phyloP scores from a whole-genome alignment of 371 early-diverging fungal genomes.

The Gilbertella persicaria region DNA sequence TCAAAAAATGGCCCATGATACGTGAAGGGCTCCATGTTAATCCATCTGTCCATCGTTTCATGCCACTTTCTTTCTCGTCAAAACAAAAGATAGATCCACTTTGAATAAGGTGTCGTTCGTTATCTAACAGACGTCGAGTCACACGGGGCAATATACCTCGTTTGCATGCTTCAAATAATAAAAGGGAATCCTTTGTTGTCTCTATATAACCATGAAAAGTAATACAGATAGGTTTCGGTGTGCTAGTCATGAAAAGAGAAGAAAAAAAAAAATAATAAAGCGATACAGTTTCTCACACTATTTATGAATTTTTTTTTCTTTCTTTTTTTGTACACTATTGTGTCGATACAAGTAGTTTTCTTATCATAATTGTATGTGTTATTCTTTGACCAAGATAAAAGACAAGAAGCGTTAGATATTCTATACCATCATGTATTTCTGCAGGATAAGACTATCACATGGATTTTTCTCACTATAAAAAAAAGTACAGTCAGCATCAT shows the following conservation, averaged over 20 bases:
- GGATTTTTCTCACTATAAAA: too few relatives aligned
- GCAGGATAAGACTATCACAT: too few relatives aligned
- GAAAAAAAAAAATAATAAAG: neutral
- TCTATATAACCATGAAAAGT: slow-evolving; percentile 54
- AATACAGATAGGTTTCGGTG: neutral
- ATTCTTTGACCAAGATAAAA: too few relatives aligned
- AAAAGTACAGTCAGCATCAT: too few relatives aligned
- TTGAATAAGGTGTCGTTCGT: slow-evolving; percentile 56
- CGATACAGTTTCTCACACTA: neutral
- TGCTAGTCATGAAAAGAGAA: neutral
- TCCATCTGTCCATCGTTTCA: slow-evolving; percentile 75
- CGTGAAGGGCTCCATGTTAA: slow-evolving; percentile 66
- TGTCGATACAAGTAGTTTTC: too few relatives aligned
- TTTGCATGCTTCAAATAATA: slow-evolving; percentile 68
- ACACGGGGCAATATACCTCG: slow-evolving; percentile 58
- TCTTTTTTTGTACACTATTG: too few relatives aligned
- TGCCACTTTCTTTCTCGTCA: slow-evolving; percentile 69
- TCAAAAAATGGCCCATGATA: slow-evolving; percentile 55
- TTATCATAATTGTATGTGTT: too few relatives aligned
- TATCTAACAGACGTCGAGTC: slow-evolving; percentile 58
- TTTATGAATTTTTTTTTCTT: too few relatives aligned
- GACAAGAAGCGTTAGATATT: too few relatives aligned
- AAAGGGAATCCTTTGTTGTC: slow-evolving; percentile 65
- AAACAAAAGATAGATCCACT: slow-evolving; percentile 74
- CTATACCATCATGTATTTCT: too few relatives aligned